Evolutionary conservation across 129 eudicot species (phyloP).

Genomic region (Tanacetum coccineum): DNA sequence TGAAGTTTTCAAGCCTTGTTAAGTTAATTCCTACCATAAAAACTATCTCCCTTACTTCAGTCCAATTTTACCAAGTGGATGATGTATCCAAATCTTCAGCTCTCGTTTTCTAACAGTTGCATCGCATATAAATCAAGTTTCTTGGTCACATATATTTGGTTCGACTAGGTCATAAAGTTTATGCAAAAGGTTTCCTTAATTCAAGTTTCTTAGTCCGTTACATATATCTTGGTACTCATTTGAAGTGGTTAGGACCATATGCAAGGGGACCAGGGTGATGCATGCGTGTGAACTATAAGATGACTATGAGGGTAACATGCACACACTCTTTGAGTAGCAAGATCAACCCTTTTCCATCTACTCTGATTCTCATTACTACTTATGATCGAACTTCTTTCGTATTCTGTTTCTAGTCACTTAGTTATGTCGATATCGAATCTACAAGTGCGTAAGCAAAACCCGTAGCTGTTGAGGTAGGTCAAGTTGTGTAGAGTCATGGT

Average conservation of each 20-base stretch:
- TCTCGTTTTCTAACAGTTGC: too few relatives aligned
- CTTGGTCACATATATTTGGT: background rate
- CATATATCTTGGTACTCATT: background rate
- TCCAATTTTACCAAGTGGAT: too few relatives aligned
- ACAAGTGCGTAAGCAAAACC: constrained; percentile 19
- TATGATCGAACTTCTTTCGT: constrained; percentile 3
- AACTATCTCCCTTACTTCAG: too few relatives aligned
- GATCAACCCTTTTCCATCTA: constrained; percentile 30
- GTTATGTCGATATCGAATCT: background rate
- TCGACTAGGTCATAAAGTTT: background rate
- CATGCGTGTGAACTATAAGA: constrained; percentile 16
- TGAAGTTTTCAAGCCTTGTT: too few relatives aligned
- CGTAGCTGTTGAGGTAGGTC: background rate
- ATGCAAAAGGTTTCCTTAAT: background rate
- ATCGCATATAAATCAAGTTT: background rate
- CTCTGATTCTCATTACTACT: constrained; percentile 27
- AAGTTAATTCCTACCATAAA: too few relatives aligned
- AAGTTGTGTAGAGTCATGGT: background rate
- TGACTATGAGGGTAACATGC: constrained; percentile 18
- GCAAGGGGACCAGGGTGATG: constrained; percentile 25
- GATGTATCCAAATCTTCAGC: too few relatives aligned
- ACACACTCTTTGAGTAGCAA: constrained; percentile 8
- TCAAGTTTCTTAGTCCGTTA: too few relatives aligned
- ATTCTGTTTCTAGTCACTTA: constrained; percentile 24
- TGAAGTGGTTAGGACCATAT: constrained; percentile 1